Base-by-base conservation (phyloP, 257 asterid genomes). In the Capsicum baccatum region DNA sequence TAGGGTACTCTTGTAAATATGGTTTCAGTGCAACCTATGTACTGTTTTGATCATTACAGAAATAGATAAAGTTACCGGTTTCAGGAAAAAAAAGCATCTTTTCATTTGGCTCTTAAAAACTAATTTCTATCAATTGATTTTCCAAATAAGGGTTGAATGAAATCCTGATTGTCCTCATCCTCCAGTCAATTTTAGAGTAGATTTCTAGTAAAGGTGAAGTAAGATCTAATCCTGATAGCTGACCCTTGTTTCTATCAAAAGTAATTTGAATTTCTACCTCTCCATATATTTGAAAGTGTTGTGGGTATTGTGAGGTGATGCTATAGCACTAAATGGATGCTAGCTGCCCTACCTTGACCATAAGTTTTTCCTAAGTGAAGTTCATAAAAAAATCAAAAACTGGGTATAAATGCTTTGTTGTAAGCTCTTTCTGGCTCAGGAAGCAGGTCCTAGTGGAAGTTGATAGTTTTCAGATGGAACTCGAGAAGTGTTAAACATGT, bases 231-330 rank as follows among this genome's bases (percentile, higher is more conserved):
- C 64, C 33, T 78, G 79, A 78, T 54, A 54, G 4, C 50, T 55
- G 50, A 33, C 19, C 50, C 21, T 50, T 74, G 8, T 78, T 78
- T 55, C 50, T 54, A 26, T 78, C 64, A 33, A 33, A 52, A 76
- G 14, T 54, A 26, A 78, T 14, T 78, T 54, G 82, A 26, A 26
- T 8, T 15, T 78, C 50, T 26, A 55, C 82, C 64, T 54, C 26
- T 33, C 64, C 50, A 54, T 78, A 15, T 78, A 78, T 78, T 78
- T 78, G 64, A n/a, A 78, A 78, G 64, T 37, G 44, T 78, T 78
- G 82, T 16, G 42, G 54, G 64, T 37, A 78, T 33, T 17, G 64
- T 33, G 64, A 78, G 64, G 64, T 55, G 50, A 78, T 78, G 33
- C 48, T 54, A 33, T 33, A 78, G 59, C 50, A 14, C 50, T 78